Conservation (phyloP, 1,284 basidiomycete species). For the Moesziomyces antarcticus region DNA sequence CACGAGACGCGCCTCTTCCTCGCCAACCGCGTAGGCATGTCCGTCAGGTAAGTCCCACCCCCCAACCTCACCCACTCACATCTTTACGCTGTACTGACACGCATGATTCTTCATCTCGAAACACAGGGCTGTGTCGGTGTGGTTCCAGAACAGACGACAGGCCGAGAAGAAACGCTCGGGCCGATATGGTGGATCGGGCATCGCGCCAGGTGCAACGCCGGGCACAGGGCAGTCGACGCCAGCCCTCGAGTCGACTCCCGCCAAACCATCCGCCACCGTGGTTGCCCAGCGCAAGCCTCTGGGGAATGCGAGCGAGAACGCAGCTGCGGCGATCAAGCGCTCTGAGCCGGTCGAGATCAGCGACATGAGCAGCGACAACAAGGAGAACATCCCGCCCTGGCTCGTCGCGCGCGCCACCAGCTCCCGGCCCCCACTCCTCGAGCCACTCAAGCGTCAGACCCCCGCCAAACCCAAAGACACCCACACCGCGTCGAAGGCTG, state of each 20-base stretch:
- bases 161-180: slow-evolving; percentile 66
- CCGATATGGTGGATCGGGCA: slow-evolving; percentile 50
- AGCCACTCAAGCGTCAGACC: slow-evolving; percentile 27
- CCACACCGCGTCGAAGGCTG: slow-evolving; percentile 1
- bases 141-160: slow-evolving; percentile 66
- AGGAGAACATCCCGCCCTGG: slow-evolving; percentile 53
- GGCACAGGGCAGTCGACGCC: slow-evolving; percentile 2
- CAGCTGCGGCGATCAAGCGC: slow-evolving; percentile 5
- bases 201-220: slow-evolving; percentile 4
- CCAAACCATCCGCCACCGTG: slow-evolving; percentile 2
- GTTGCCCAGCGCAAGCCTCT: slow-evolving; percentile 27
- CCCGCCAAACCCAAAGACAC: slow-evolving; percentile 7
- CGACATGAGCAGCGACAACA: slow-evolving; percentile 43
- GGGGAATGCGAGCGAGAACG: slow-evolving; percentile 27
- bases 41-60: slow-evolving; percentile 55
- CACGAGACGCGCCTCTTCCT: slow-evolving; percentile 57
- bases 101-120: background rate
- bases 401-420: slow-evolving; percentile 6
- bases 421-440: slow-evolving; percentile 12
- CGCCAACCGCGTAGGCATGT: slow-evolving; percentile 58
- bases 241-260: slow-evolving; percentile 4
- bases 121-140: slow-evolving; percentile 56
- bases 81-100: too few relatives aligned
- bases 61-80: too few relatives aligned
- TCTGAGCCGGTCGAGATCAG: slow-evolving; percentile 19